These are phyloP conservation scores for Rhododendron williamsianum DNA, from an alignment of 148 eudicot species.

Conservation along the genomic window DNA sequence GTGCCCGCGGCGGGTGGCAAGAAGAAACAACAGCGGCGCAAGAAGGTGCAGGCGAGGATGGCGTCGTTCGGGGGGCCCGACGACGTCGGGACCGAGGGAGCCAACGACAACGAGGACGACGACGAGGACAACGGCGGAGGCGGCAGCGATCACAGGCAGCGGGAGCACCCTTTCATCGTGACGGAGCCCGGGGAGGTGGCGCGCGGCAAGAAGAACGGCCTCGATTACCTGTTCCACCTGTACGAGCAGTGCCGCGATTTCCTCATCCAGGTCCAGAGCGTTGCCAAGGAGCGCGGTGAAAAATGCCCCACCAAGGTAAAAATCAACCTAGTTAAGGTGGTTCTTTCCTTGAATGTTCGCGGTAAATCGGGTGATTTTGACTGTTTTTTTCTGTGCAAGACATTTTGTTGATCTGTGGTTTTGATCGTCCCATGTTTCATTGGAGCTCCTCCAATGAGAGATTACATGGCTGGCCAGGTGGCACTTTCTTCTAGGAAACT, in stretches of 20 bases:
- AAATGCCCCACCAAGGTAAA: slow-evolving; percentile 95
- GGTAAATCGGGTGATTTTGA: background rate
- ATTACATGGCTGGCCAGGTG: no score
- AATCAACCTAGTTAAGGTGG: background rate
- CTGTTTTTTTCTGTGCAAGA: background rate
- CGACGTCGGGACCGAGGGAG: slow-evolving; percentile 29
- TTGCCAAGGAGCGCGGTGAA: slow-evolving; percentile 93
- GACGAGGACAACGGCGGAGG: slow-evolving; percentile 7
- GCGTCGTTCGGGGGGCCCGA: slow-evolving; percentile 25
- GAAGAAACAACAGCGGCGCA: slow-evolving; percentile 29
- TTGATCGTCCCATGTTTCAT: background rate
- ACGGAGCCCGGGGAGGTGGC: slow-evolving; percentile 99
- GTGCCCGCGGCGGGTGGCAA: slow-evolving; percentile 27
- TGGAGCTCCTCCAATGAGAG: background rate
- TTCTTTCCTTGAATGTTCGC: background rate
- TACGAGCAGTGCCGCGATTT: slow-evolving; percentile 94
- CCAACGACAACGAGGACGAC: slow-evolving; percentile 23
- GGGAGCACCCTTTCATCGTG: slow-evolving; percentile 96
- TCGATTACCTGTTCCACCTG: slow-evolving; percentile 86
- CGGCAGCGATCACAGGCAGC: slow-evolving; percentile 52
- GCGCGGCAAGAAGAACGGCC: slow-evolving; percentile 96
- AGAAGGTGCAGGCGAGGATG: slow-evolving; percentile 24
- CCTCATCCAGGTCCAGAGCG: slow-evolving; percentile 76
- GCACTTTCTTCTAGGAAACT: no score
- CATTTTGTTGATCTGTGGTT: no score